Conservation (phyloP, 2,329 filamentous ascomycete species). For the Chaetomium strumarium region DNA sequence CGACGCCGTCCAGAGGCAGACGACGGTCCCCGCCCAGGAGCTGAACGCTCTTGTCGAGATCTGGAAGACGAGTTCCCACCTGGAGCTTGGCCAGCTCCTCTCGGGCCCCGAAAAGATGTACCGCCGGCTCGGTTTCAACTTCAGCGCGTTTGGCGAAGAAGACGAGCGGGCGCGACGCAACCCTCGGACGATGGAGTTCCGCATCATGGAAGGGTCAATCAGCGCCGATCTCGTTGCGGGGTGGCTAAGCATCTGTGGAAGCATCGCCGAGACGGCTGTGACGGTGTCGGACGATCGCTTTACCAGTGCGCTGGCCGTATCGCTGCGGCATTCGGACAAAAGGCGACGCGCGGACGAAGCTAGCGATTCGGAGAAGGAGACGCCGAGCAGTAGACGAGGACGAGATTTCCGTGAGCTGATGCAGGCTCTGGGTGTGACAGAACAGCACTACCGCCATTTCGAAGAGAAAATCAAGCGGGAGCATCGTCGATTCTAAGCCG, state of each 20-base stretch:
- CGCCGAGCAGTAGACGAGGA: slow-evolving; percentile 6
- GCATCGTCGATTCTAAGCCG: background rate
- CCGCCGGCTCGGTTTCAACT: slow-evolving; percentile 37
- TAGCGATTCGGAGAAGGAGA: background rate
- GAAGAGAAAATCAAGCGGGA: slow-evolving; percentile 21
- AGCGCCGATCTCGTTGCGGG: slow-evolving; percentile 27
- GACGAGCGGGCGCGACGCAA: slow-evolving; percentile 31
- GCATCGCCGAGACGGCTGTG: slow-evolving; percentile 27
- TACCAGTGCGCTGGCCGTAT: slow-evolving; percentile 7
- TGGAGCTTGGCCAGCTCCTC: slow-evolving; percentile 32
- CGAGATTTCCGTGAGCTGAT: slow-evolving; percentile 22
- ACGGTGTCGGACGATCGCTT: slow-evolving; percentile 13
- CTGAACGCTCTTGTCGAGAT: slow-evolving; percentile 28
- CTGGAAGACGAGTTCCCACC: slow-evolving; percentile 25
- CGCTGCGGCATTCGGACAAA: slow-evolving; percentile 1
- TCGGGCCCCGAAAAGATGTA: slow-evolving; percentile 31
- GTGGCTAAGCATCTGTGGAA: slow-evolving; percentile 33
- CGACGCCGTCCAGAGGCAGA: slow-evolving; percentile 11
- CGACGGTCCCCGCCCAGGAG: slow-evolving; percentile 8
- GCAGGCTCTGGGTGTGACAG: slow-evolving; percentile 17
- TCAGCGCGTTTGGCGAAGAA: slow-evolving; percentile 34
- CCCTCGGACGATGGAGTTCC: slow-evolving; percentile 35
- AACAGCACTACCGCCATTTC: slow-evolving; percentile 11
- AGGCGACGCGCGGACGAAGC: background rate
- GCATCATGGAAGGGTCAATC: slow-evolving; percentile 35